Percentiles rank a stretch among this genome's conserved stretches.
phyloP scores from a whole-genome alignment of 192 early-diverging fungal genomes.

The Backusella parvicylindrica region DNA sequence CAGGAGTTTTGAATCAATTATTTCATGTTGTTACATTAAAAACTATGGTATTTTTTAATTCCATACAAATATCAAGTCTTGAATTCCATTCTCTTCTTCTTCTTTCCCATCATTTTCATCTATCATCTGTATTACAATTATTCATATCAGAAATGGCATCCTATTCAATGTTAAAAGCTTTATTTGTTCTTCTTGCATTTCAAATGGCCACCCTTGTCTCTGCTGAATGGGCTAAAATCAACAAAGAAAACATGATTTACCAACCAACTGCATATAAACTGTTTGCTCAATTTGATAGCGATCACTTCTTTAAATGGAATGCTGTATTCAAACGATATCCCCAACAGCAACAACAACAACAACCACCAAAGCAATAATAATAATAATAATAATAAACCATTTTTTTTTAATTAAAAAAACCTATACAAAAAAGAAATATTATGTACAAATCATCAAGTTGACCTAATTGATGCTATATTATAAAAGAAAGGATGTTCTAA shows the following conservation, averaged over 20 bases:
- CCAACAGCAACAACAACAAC: background rate
- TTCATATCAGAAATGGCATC: background rate
- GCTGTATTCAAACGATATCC: background rate
- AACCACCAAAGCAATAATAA: background rate
- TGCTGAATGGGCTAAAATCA: background rate
- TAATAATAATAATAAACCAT: background rate
- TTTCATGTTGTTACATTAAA: background rate
- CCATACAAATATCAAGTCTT: background rate
- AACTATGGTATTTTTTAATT: background rate
- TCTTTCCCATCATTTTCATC: background rate
- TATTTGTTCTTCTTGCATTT: background rate
- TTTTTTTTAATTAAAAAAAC: background rate
- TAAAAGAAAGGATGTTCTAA: constrained; percentile 71
- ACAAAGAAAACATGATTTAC: background rate
- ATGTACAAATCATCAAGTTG: background rate
- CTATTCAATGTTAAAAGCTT: background rate
- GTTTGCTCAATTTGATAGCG: background rate
- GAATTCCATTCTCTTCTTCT: background rate
- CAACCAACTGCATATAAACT: background rate
- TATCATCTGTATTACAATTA: too few relatives aligned
- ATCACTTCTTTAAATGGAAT: background rate
- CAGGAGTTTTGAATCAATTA: background rate
- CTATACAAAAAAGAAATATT: background rate
- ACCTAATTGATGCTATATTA: background rate
- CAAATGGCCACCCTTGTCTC: background rate